Conservation (phyloP, 257 asterid genomes). For the Gentiana dahurica region DNA sequence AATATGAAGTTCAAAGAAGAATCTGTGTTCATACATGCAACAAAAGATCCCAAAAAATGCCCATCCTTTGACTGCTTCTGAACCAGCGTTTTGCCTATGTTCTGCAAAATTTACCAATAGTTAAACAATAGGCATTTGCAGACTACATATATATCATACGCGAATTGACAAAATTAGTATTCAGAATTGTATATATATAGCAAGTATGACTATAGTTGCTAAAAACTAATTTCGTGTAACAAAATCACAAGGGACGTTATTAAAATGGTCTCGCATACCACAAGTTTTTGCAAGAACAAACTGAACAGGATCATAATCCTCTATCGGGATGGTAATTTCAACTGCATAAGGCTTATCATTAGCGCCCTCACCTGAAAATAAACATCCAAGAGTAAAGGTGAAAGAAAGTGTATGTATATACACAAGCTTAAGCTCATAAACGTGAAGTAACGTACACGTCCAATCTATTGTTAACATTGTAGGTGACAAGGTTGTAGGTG, state of each 20-base stretch:
- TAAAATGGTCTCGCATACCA: slow-evolving; percentile 36
- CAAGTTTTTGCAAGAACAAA: slow-evolving; percentile 74
- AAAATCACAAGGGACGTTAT: background rate
- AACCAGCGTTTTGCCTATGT: slow-evolving; percentile 42
- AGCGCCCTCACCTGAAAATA: slow-evolving; percentile 54
- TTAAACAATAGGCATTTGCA: background rate
- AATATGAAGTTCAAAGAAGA: slow-evolving; percentile 4
- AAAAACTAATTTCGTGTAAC: background rate
- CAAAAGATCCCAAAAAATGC: slow-evolving; percentile 77
- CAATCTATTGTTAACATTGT: slow-evolving; percentile 51
- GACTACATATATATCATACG: background rate
- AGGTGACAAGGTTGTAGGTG: slow-evolving; percentile 91
- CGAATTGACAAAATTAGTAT: background rate
- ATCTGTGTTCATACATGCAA: slow-evolving; percentile 50
- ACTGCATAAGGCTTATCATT: slow-evolving; percentile 63
- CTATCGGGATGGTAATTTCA: slow-evolving; percentile 70
- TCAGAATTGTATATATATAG: too few relatives aligned
- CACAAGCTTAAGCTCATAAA: background rate
- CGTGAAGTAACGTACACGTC: slow-evolving; percentile 43
- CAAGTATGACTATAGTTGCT: too few relatives aligned
- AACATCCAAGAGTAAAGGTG: slow-evolving; percentile 8
- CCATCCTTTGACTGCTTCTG: slow-evolving; percentile 66
- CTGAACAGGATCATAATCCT: slow-evolving; percentile 62
- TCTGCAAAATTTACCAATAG: slow-evolving; percentile 25
- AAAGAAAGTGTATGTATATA: background rate